phyloP scores from a whole-genome alignment of 257 asterid species.

The Misopates orontium region DNA sequence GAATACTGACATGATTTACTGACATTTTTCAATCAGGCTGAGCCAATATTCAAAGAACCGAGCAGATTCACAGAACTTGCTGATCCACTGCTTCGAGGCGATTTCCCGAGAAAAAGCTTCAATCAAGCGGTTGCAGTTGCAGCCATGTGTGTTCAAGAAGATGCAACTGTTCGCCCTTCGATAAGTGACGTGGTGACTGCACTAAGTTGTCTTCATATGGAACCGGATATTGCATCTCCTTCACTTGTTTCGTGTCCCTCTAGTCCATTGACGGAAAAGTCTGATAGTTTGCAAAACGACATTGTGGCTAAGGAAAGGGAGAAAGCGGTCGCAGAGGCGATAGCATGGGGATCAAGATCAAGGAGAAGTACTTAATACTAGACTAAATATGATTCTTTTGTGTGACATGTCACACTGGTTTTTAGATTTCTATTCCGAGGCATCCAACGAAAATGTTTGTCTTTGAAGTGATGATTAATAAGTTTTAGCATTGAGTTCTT shows the following conservation, averaged over 20 bases:
- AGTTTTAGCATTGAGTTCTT: not conserved
- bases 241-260: constrained; percentile 14
- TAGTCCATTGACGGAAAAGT: not conserved
- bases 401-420: not conserved
- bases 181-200: constrained; percentile 58
- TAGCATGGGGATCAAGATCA: constrained; percentile 51
- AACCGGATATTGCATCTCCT: constrained; percentile 24
- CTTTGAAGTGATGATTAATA: not conserved
- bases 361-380: constrained; percentile 8
- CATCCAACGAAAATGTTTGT: not conserved
- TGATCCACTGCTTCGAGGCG: constrained; percentile 48
- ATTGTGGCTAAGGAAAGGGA: constrained; percentile 31
- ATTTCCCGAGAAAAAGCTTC: constrained; percentile 48
- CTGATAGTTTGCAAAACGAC: not conserved
- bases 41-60: constrained; percentile 58
- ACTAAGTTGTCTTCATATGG: constrained; percentile 32
- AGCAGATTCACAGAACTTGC: constrained; percentile 48
- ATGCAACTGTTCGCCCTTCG: constrained; percentile 51
- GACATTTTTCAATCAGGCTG: constrained; percentile 40
- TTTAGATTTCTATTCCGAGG: not conserved
- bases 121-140: constrained; percentile 66
- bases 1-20: too few species aligned
- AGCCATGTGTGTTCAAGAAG: constrained; percentile 72
- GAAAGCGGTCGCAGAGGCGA: constrained; percentile 50
- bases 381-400: too few species aligned